These are phyloP conservation scores for Novymonas esmeraldas DNA, from an alignment of 208 protist species.

Conservation along the genomic window DNA sequence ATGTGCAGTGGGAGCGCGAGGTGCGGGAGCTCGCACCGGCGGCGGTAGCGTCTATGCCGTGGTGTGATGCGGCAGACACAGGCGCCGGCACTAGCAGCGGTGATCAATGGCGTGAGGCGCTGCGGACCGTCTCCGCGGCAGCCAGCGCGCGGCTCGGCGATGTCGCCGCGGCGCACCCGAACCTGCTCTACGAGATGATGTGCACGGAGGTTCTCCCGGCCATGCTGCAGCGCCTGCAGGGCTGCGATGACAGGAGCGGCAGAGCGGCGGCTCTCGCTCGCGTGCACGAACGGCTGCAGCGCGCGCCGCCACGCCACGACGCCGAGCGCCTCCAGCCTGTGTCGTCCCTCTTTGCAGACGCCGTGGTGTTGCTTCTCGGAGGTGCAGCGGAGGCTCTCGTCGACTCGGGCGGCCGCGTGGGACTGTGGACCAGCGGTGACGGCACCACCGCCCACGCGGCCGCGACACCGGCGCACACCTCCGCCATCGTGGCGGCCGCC, in stretches of 20 bases:
- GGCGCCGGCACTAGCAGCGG: neutral
- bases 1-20: conserved; percentile 11
- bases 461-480: conserved; percentile 11
- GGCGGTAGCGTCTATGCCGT: neutral
- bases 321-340: neutral
- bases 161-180: conserved; percentile 13
- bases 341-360: neutral
- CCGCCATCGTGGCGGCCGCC: conserved; percentile 11
- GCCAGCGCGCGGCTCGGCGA: neutral
- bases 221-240: neutral
- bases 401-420: neutral
- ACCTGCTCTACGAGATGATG: conserved; percentile 23
- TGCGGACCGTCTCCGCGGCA: neutral
- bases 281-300: conserved; percentile 11
- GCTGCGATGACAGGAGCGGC: neutral
- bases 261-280: neutral
- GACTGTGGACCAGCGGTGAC: neutral
- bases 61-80: too few species aligned
- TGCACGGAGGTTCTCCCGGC: conserved; percentile 11
- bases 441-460: neutral
- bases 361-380: conserved; percentile 3
- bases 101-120: neutral
- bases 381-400: neutral
- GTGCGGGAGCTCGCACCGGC: conserved; percentile 8
- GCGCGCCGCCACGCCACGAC: neutral